A percentile compares a stretch with the other conserved stretches of the same genome.
phyloP scores from a whole-genome alignment of 2,329 filamentous ascomycete genomes.

The Fusarium sp. region DNA sequence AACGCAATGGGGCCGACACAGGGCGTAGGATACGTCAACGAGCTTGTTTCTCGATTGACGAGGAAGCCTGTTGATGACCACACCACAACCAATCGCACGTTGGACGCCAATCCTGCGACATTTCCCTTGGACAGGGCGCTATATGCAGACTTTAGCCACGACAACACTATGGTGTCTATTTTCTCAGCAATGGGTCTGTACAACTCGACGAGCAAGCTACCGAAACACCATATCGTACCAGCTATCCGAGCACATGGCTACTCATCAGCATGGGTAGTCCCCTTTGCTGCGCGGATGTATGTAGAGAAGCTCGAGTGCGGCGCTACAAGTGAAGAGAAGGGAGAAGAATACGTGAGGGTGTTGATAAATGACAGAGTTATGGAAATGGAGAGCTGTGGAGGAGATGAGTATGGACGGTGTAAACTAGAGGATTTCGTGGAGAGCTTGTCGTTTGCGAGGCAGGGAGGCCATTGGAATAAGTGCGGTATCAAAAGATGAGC shows the following conservation, averaged over 20 bases:
- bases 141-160: constrained; percentile 92
- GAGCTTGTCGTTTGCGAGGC: constrained; percentile 76
- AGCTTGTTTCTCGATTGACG: constrained; percentile 84
- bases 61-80: constrained; percentile 72
- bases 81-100: constrained; percentile 80
- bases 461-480: constrained; percentile 75
- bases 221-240: constrained; percentile 59
- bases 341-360: constrained; percentile 79
- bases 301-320: constrained; percentile 86
- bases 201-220: constrained; percentile 67
- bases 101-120: constrained; percentile 72
- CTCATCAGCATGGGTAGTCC: constrained; percentile 80
- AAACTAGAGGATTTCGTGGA: constrained; percentile 74
- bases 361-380: constrained; percentile 87
- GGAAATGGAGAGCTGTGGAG: constrained; percentile 74
- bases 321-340: constrained; percentile 68
- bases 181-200: constrained; percentile 83
- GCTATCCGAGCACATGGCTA: constrained; percentile 70
- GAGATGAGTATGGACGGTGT: constrained; percentile 77
- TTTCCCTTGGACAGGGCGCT: constrained; percentile 77
- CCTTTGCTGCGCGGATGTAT: constrained; percentile 83
- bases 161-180: constrained; percentile 84
- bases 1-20: constrained; percentile 84
- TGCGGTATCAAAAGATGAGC: constrained; percentile 12
- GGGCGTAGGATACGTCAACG: constrained; percentile 87